Base-by-base conservation (phyloP, 2,329 filamentous ascomycete genomes). In the Phaeosphaeriaceae sp. region DNA sequence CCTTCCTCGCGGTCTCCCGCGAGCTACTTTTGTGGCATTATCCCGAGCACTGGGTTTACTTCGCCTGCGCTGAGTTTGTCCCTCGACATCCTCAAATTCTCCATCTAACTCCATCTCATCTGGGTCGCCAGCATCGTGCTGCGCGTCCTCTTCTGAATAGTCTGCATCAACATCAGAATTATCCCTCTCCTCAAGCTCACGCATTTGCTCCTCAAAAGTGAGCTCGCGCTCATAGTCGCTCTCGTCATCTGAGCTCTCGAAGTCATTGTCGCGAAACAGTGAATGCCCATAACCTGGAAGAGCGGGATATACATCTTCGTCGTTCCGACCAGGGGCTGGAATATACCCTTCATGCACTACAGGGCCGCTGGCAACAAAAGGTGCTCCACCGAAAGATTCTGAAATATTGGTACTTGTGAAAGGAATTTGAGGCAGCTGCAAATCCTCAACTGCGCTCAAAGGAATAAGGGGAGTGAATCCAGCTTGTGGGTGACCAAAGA, bases 291-390 rank as follows among this genome's bases (percentile, higher is more conserved):
- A 58, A 18, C 48, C 29, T 37, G 66, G 53, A 38, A 63, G 40
- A 15, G 50, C 50, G 20, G 64, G 59, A 50, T 63, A 67, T 11
- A 68, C 64, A 33, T 66, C 64, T 42, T 74, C 72, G 11, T 73
- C 62, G 35, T 71, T 66, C 20, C 61, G 57, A 20, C 60, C 67
- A 15, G 68, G 67, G 11, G 67, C 68, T 30, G 73, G 72, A 40
- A 75, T 73, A 41, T 71, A 75, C 5, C 73, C 74, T 52, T 76
- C 72, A 44, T 74, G 70, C 20, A 75, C 64, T 8, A 72, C 58
- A 9, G 69, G 71, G 18, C 59, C 66, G 35, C 48, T 62, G 9
- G 56, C 60, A 37, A 56, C 47, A 41, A 66, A 69, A 2, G 54
- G 20, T 18, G 35, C 56, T 42, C 58, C 51, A 29, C 56, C 63